Evolutionary conservation across 495 filamentous ascomycete species (phyloP), one percentile per base, ranked within the genome.

Genomic region (Penicillium cataractarum): DNA sequence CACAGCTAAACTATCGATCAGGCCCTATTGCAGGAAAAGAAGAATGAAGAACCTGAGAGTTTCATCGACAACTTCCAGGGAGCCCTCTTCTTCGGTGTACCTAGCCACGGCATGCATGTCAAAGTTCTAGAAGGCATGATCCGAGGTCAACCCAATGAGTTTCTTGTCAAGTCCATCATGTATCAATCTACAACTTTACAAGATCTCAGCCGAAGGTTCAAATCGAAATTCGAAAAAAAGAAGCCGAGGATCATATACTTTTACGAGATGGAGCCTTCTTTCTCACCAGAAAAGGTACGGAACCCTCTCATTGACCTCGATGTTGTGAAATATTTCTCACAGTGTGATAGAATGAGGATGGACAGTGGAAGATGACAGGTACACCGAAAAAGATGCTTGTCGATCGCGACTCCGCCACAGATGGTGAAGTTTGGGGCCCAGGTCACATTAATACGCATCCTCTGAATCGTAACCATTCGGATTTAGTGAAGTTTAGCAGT

Each of bases 391-490:
- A 31, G 19, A 32, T 61, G 13, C 35, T 54, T 15, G 58, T 54
- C 33, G 49, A 53, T 40, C 27, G 24, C 13, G 50, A 31, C 15
- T 61, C 58, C 24, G 58, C 49, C 13, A 61, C 58, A 40, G 57
- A 60, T 19, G 57, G 57, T 19, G 31, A 29, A 12, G 15, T 50
- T 12, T 60, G 57, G 46, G 26, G 24, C n/a, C 3, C 12, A 4
- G 46, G 35, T 10, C 19, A 53, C 21, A 35, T 54, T 17, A 55
- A 40, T 31, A 61, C 37, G 12, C 48, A 55, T 13, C 32, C 32
- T 19, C n/a, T 61, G 9, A 61, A 61, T 46, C 58, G 58, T 21
- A 53, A 61, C 35, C 58, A 61, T 55, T 61, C 58, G 3, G 58
- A 53, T 22, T 22, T 61, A 6, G 49, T 61, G 35, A 61, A 53